Conservation (phyloP, 2,329 filamentous ascomycete genomes). For the Alternaria sp. region DNA sequence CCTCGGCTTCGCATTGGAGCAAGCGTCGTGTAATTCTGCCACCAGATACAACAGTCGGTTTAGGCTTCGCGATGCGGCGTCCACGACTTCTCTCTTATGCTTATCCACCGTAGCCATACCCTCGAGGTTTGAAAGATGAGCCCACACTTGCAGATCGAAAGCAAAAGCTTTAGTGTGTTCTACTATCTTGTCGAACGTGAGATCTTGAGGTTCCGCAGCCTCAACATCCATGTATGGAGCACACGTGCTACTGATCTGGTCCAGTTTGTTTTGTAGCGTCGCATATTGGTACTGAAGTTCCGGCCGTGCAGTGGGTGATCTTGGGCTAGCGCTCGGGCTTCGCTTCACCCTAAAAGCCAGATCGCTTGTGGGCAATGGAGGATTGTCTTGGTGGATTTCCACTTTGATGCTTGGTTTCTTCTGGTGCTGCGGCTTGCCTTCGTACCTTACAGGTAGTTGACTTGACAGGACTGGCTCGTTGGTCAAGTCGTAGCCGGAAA, state of each 20-base stretch:
- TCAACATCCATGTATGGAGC: slow-evolving; percentile 26
- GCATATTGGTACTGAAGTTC: slow-evolving; percentile 27
- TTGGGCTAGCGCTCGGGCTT: slow-evolving; percentile 26
- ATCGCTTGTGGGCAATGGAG: neutral
- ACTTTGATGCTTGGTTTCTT: slow-evolving; percentile 30
- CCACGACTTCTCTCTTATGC: slow-evolving; percentile 17
- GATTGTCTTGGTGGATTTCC: slow-evolving; percentile 28
- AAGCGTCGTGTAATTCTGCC: slow-evolving; percentile 18
- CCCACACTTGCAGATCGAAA: slow-evolving; percentile 33
- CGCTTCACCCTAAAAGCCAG: slow-evolving; percentile 3
- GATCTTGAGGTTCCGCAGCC: slow-evolving; percentile 27
- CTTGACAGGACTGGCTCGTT: slow-evolving; percentile 15
- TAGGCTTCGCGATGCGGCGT: slow-evolving; percentile 22
- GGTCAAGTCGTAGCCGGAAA: slow-evolving; percentile 11
- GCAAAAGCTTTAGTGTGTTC: slow-evolving; percentile 26
- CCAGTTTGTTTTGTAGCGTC: slow-evolving; percentile 23
- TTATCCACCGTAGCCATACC: slow-evolving; percentile 21
- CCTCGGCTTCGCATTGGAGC: slow-evolving; percentile 22
- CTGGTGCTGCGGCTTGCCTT: slow-evolving; percentile 8
- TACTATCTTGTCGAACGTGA: slow-evolving; percentile 35
- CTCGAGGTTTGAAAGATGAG: slow-evolving; percentile 24
- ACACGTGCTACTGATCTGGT: slow-evolving; percentile 23
- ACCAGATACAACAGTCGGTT: slow-evolving; percentile 20
- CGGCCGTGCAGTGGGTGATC: slow-evolving; percentile 20
- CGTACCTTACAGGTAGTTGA: slow-evolving; percentile 2